Evolutionary conservation across 805 yeast genomes (phyloP), one percentile per base, ranked within the genome.

Genomic region (Lipomyces sp.): DNA sequence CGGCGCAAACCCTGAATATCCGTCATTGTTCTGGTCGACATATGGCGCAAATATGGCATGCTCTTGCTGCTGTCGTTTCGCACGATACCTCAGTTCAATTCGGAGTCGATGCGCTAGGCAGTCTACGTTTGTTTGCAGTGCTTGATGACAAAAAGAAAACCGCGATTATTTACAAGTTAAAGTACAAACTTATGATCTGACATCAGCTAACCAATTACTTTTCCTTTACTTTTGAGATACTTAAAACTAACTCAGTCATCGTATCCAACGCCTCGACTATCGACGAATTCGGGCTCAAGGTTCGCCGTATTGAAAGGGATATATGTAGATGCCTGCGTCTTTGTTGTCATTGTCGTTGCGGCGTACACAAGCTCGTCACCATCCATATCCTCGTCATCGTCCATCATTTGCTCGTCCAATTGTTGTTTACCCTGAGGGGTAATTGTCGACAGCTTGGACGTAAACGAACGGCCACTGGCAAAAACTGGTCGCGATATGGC

Each of bases 341-440:
- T 24, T 51, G 29, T 13, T 11, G 54, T 24, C 7, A 8, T 29
- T 11, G 54, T 51, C 54, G 18, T 11, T 10, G 30, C 29, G 34
- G 34, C 3, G 34, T 13, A 29, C 30, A 29, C 34, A 10, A 32
- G 15, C 4, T 51, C 54, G 30, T 29, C 54, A 11, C 34, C 54
- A 51, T 51, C 15, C 54, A 51, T 15, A 51, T 51, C 54, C 54
- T 24, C 54, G n/a, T 51, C 35, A 1, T 18, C 34, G 15, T 51
- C 54, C 54, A 51, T 18, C 54, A 29, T 51, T 32, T 51, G 54
- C 54, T 51, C 54, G n/a, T 51, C 54, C 54, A 24, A 24, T 51
- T 29, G 54, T 32, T 29, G 34, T 4, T n/a, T 32, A 11, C 34
- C 10, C 34, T 51, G 54, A 29, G 30, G 54, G n/a, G 54, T 10